A percentile compares a stretch with the other conserved stretches of the same genome.
Conservation (phyloP, 139 green algal genomes). For the Chloropicon primus region DNA sequence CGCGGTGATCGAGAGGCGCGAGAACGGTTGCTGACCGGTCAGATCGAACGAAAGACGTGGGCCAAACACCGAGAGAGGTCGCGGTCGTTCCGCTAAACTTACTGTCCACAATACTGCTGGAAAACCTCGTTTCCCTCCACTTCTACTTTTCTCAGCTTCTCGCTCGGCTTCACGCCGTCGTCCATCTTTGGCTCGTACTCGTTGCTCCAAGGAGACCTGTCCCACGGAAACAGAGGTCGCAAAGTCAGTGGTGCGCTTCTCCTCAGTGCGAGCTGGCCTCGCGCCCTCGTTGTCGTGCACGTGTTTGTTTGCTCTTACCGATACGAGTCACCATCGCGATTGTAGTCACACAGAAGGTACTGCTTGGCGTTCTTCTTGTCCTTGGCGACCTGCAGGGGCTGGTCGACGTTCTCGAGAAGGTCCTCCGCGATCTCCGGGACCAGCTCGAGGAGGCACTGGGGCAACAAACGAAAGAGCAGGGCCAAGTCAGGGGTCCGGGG, state of each 20-base stretch:
- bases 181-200: neutral
- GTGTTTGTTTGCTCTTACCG: too few species aligned
- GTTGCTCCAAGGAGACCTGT: constrained; percentile 6
- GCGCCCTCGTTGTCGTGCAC: too few species aligned
- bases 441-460: neutral
- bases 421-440: neutral
- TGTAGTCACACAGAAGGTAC: constrained; percentile 2
- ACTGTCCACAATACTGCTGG: constrained; percentile 2
- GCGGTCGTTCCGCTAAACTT: neutral
- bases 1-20: neutral
- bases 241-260: too few species aligned
- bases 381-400: neutral
- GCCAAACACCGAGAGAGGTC: too few species aligned
- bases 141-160: neutral
- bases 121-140: constrained; percentile 8
- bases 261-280: too few species aligned
- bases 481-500: too few species aligned
- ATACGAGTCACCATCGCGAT: constrained; percentile 1
- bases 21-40: neutral
- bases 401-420: neutral
- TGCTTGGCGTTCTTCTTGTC: neutral
- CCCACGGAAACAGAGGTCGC: too few species aligned
- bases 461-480: too few species aligned
- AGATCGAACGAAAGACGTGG: neutral
- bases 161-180: neutral